Percentiles rank a stretch among this genome's conserved stretches.
Evolutionary conservation across 2,329 filamentous ascomycete species (phyloP).

Genomic region (Seiridium unicorne): DNA sequence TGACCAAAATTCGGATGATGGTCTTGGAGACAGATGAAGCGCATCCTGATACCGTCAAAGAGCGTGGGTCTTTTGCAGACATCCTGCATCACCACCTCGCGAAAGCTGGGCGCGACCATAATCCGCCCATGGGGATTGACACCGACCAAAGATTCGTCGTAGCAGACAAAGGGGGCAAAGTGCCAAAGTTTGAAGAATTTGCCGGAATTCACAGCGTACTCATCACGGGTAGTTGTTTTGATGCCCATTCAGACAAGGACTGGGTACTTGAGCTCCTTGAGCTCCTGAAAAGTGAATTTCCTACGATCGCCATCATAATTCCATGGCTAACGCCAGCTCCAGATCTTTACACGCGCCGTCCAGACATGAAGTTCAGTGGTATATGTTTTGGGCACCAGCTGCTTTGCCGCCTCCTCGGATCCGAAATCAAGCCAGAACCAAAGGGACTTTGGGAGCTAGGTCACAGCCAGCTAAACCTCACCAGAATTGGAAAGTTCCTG

Average conservation of each 20-base stretch:
- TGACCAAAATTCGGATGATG: constrained; percentile 32
- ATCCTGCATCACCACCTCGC: constrained; percentile 51
- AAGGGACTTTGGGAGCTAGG: constrained; percentile 70
- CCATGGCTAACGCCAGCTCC: background rate
- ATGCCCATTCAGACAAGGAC: constrained; percentile 66
- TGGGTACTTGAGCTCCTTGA: constrained; percentile 74
- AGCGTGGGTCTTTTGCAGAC: constrained; percentile 52
- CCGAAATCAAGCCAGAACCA: constrained; percentile 63
- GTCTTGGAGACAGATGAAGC: constrained; percentile 59
- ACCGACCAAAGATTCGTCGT: constrained; percentile 56
- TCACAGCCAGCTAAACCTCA: constrained; percentile 64
- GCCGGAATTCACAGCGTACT: constrained; percentile 71
- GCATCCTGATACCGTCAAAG: constrained; percentile 46
- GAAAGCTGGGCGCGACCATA: constrained; percentile 48
- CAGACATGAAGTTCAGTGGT: constrained; percentile 61
- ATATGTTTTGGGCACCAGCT: constrained; percentile 85
- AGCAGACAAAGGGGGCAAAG: constrained; percentile 41
- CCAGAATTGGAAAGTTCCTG: constrained; percentile 62
- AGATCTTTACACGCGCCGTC: constrained; percentile 49
- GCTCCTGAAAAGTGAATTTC: constrained; percentile 40
- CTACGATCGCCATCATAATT: background rate
- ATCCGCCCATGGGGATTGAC: constrained; percentile 53
- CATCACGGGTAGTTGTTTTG: constrained; percentile 67
- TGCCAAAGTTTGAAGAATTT: constrained; percentile 47
- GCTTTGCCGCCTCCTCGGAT: constrained; percentile 67